These are phyloP conservation scores for Lipomyces spencermartinsiae DNA, from an alignment of 805 yeast species.

Conservation along the genomic window DNA sequence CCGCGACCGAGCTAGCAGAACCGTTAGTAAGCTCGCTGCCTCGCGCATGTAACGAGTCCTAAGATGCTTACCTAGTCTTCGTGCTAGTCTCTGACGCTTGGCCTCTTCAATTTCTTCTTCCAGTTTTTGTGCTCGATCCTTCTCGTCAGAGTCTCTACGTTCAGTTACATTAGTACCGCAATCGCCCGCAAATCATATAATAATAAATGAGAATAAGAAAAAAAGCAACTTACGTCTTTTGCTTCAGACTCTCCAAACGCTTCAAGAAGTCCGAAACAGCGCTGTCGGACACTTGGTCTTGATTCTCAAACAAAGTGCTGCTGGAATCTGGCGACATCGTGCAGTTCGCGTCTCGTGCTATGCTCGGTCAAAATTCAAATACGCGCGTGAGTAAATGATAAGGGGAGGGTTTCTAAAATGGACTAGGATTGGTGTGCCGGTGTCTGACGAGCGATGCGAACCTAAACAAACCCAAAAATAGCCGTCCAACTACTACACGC, in stretches of 20 bases:
- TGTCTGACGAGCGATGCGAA: not conserved
- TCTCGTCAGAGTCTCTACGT: conserved; percentile 12
- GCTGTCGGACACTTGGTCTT: conserved; percentile 9
- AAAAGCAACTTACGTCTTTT: not conserved
- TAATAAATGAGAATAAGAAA: not conserved
- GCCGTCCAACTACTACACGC: not conserved
- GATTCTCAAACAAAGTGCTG: not conserved
- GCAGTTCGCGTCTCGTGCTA: not conserved
- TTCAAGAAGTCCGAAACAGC: conserved; percentile 21
- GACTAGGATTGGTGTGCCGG: not conserved
- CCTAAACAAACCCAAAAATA: conserved; percentile 4
- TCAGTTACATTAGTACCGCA: not conserved
- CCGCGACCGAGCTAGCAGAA: conserved; percentile 24
- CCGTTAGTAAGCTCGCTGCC: not conserved
- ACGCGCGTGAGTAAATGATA: not conserved
- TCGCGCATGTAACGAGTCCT: not conserved
- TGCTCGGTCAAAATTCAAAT: not conserved
- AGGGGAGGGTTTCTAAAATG: not conserved
- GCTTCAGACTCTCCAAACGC: conserved; percentile 19
- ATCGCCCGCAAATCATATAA: not conserved
- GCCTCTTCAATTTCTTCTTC: conserved; percentile 35
- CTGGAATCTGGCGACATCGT: conserved; percentile 11
- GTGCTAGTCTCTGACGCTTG: conserved; percentile 26
- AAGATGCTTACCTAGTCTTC: conserved; percentile 23
- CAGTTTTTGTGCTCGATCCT: conserved; percentile 18